phyloP scores from a whole-genome alignment of 495 filamentous ascomycete genomes.

The Clavariopsis aquatica region DNA sequence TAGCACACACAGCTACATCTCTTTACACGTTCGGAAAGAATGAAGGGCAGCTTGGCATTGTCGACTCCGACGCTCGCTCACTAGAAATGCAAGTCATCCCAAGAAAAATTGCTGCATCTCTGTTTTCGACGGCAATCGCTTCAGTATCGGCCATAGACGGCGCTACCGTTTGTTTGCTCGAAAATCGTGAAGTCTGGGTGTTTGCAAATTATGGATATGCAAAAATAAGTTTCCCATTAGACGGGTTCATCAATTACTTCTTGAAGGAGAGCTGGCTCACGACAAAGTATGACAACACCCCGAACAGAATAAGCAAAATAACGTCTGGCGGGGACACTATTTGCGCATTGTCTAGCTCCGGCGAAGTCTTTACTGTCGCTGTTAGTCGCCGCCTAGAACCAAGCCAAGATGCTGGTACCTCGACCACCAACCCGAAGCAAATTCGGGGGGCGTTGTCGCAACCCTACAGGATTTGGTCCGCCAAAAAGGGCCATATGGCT shows the following conservation, averaged over 20 bases:
- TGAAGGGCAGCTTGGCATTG: constrained; percentile 87
- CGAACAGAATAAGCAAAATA: constrained; percentile 71
- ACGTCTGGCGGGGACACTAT: constrained; percentile 85
- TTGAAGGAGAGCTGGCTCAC: constrained; percentile 66
- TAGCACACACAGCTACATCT: constrained; percentile 76
- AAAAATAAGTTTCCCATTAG: constrained; percentile 76
- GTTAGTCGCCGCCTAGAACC: constrained; percentile 66
- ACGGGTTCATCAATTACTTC: constrained; percentile 66
- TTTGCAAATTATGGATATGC: constrained; percentile 93
- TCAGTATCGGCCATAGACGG: constrained; percentile 87
- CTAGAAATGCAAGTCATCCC: constrained; percentile 79
- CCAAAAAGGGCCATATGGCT: constrained; percentile 78
- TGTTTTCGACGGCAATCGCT: constrained; percentile 74
- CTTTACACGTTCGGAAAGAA: constrained; percentile 96
- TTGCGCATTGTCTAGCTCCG: constrained; percentile 76
- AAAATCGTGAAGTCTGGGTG: constrained; percentile 85
- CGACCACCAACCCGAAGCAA: constrained; percentile 87
- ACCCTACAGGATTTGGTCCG: constrained; percentile 78
- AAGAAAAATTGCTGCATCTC: constrained; percentile 80
- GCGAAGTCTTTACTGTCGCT: constrained; percentile 81
- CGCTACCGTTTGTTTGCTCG: constrained; percentile 81
- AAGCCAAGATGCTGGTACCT: constrained; percentile 56
- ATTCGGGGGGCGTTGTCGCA: constrained; percentile 73
- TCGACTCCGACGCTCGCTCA: constrained; percentile 91
- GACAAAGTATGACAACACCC: constrained; percentile 64